Conservation (phyloP, 805 yeast species). For the Trichomonascus vanleenenianus region DNA sequence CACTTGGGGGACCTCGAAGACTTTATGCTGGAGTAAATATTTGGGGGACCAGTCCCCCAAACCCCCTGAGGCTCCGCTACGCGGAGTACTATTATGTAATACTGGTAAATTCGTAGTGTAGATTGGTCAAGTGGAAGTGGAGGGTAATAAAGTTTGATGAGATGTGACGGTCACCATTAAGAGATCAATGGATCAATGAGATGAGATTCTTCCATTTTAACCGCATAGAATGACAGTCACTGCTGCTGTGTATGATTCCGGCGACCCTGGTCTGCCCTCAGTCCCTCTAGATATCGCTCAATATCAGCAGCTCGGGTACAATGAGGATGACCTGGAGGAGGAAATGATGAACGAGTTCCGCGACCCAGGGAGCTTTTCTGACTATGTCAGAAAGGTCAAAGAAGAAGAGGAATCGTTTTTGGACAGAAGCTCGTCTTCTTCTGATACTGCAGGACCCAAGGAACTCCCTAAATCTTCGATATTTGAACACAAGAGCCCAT, state of each 20-base stretch:
- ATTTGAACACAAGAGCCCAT: conserved; percentile 1
- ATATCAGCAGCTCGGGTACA: conserved; percentile 6
- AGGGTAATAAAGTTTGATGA: too few species aligned
- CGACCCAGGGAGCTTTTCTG: background rate
- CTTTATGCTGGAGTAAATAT: too few species aligned
- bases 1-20: too few species aligned
- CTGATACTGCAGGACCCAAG: background rate
- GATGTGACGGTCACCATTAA: too few species aligned
- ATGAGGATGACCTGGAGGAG: conserved; percentile 2
- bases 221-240: background rate
- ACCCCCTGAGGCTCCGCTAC: too few species aligned
- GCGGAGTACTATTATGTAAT: too few species aligned
- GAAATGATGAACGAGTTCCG: conserved; percentile 2
- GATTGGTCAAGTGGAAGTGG: too few species aligned
- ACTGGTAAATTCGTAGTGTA: too few species aligned
- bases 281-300: conserved; percentile 13
- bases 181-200: too few species aligned
- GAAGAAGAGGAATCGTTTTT: background rate
- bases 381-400: background rate
- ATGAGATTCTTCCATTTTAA: too few species aligned
- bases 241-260: conserved; percentile 16
- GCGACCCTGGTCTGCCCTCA: conserved; percentile 17
- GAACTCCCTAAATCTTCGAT: background rate
- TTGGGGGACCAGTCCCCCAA: too few species aligned
- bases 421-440: too few species aligned